Percentiles rank a stretch among this genome's conserved stretches.
These are phyloP conservation scores for Acacia confusa DNA, from an alignment of 306 rosid species.

Conservation along the genomic window DNA sequence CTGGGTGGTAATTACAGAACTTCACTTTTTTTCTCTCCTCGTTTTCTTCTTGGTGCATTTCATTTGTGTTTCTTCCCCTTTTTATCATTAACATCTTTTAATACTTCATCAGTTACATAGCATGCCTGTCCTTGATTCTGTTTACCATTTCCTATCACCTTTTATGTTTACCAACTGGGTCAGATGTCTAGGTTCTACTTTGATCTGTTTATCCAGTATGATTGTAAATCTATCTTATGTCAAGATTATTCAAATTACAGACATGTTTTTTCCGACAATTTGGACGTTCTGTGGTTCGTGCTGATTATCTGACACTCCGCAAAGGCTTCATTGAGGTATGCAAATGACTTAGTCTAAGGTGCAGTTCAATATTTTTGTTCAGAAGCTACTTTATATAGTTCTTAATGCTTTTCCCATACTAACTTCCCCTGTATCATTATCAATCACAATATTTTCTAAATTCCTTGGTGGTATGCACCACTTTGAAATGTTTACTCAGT, in stretches of 20 bases:
- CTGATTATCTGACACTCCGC: slow-evolving; percentile 71
- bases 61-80: not conserved
- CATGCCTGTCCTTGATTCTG: not conserved
- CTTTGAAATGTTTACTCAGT: slow-evolving; percentile 20
- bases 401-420: not conserved
- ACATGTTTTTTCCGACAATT: slow-evolving; percentile 74
- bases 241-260: slow-evolving; percentile 36
- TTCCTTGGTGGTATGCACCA: slow-evolving; percentile 20
- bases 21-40: slow-evolving; percentile 9
- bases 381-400: not conserved
- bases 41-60: not conserved
- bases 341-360: not conserved
- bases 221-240: not conserved
- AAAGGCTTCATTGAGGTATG: slow-evolving; percentile 77
- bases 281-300: slow-evolving; percentile 60
- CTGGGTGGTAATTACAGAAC: slow-evolving; percentile 63
- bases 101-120: not conserved
- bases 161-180: not conserved
- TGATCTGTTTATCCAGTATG: not conserved
- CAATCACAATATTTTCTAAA: not conserved
- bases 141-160: not conserved
- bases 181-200: not conserved
- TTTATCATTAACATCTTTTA: not conserved
- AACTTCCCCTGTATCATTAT: not conserved
- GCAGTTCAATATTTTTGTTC: not conserved